These are phyloP conservation scores for Phytopythium helicoides DNA, from an alignment of 352 stramenopile genomes.

Conservation along the genomic window DNA sequence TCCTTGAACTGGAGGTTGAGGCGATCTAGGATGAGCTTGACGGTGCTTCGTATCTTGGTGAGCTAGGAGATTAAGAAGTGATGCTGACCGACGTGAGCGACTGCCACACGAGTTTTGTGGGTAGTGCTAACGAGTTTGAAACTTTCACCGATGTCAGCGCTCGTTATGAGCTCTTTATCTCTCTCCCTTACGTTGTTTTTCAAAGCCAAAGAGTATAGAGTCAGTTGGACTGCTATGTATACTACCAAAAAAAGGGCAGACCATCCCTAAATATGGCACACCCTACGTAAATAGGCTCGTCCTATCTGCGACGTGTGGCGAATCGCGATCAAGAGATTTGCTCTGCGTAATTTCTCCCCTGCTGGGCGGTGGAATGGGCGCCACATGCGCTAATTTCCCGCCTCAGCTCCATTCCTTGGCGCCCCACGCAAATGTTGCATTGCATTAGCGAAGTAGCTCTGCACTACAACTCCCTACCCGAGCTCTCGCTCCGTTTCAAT, in stretches of 20 bases:
- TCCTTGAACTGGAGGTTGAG: constrained; percentile 5
- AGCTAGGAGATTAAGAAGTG: not conserved
- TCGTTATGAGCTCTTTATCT: too few species aligned
- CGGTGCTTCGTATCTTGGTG: constrained; percentile 6
- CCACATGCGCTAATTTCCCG: constrained; percentile 42
- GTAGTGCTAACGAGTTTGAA: too few species aligned
- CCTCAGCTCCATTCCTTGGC: constrained; percentile 7
- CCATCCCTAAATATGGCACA: constrained; percentile 22
- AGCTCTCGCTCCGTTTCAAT: too few species aligned
- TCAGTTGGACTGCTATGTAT: not conserved
- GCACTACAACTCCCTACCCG: too few species aligned
- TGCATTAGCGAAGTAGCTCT: too few species aligned
- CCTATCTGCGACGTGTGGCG: constrained; percentile 31
- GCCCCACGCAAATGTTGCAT: too few species aligned
- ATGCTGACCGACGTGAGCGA: too few species aligned
- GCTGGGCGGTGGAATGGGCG: constrained; percentile 24
- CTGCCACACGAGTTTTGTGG: too few species aligned
- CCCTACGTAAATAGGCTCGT: constrained; percentile 4
- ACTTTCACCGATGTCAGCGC: too few species aligned
- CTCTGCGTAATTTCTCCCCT: constrained; percentile 71
- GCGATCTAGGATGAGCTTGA: constrained; percentile 3
- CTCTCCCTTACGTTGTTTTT: too few species aligned
- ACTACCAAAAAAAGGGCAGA: constrained; percentile 37
- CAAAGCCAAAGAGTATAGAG: too few species aligned
- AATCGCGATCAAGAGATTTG: constrained; percentile 87